Percentiles rank a stretch among this genome's conserved stretches.
phyloP scores from a whole-genome alignment of 2,329 filamentous ascomycete species.

The Cladorrhinum sp. region DNA sequence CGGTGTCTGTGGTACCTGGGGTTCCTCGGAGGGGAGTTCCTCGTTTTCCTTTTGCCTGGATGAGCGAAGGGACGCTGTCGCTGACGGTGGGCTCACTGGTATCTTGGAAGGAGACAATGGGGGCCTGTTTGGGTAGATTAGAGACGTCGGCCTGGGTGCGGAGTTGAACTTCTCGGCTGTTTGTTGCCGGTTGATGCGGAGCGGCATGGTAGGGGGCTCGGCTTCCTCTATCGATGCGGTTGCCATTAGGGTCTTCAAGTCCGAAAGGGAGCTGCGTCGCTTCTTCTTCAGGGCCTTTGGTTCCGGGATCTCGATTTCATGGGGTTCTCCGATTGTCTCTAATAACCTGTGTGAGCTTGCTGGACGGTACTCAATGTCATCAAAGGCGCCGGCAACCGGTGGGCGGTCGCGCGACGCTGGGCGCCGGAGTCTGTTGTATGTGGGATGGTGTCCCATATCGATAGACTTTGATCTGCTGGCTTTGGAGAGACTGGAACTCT shows the following conservation, averaged over 20 bases:
- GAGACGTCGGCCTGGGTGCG: constrained; percentile 38
- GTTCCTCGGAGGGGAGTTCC: constrained; percentile 24
- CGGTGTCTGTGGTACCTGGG: constrained; percentile 16
- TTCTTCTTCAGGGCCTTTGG: constrained; percentile 64
- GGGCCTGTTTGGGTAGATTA: neutral
- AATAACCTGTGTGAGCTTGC: constrained; percentile 53
- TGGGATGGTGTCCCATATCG: constrained; percentile 53
- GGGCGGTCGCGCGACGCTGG: constrained; percentile 59
- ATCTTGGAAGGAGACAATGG: constrained; percentile 35
- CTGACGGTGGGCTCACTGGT: constrained; percentile 40
- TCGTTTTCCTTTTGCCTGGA: constrained; percentile 52
- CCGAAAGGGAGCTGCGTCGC: constrained; percentile 85
- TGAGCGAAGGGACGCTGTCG: constrained; percentile 35
- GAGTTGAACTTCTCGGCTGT: constrained; percentile 58
- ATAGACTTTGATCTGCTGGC: constrained; percentile 72
- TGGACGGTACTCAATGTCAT: constrained; percentile 52
- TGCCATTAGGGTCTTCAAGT: constrained; percentile 66
- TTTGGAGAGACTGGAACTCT: constrained; percentile 63
- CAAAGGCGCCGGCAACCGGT: constrained; percentile 60
- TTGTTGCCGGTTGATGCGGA: constrained; percentile 51
- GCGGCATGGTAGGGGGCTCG: constrained; percentile 39
- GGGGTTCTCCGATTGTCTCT: constrained; percentile 59
- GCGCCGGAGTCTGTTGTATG: constrained; percentile 51
- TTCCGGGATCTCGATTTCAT: constrained; percentile 38
- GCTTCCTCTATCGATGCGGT: constrained; percentile 51